Base-by-base conservation (phyloP, 2,329 filamentous ascomycete species). In the Fusarium compactum region DNA sequence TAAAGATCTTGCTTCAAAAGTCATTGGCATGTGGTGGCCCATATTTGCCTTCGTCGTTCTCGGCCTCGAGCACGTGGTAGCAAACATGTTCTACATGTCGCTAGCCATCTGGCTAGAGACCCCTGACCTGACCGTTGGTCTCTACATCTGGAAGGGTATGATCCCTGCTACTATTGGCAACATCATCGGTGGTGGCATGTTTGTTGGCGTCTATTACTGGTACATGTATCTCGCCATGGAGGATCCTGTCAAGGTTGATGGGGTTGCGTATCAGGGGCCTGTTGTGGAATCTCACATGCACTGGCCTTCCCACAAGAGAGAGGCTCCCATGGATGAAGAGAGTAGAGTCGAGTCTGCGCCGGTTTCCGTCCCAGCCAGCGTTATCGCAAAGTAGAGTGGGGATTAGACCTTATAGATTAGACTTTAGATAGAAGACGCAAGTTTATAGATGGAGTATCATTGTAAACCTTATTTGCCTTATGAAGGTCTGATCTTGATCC, bases 91-190 rank as follows among this genome's bases (percentile, higher is more conserved):
- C 38, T 85, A 86, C 57, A 80, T 85, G 34, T 84, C 86, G 1
- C 73, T 87, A 47, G 85, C 79, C 0, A 86, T 89, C 38, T 89
- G 82, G 78, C 73, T 85, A 1, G 77, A 79, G 1, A 80, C 84
- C 0, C 81, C 83, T 0, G 77, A 77, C 0, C 78, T 88, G 24
- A 82, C 77, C 0, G 81, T 86, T 0, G 79, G 82, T 0, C 78
- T 87, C 43, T 89, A 88, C 60, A 85, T 89, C 65, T 89, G 85
- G 85, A 87, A 89, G 72, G 84, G 82, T 1, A 82, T 88, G 66
- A 84, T 89, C 34, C 87, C 86, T 1, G 81, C 84, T 0, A 65
- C 83, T 5, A 67, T 88, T 3, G 86, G 86, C 0, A 89, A 89
- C 65, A 83, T 86, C 18, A 71, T 89, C 5, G 86, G 86, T 1